Base-by-base conservation (phyloP, 768 basidiomycete species). In the Auriscalpium microsporum region DNA sequence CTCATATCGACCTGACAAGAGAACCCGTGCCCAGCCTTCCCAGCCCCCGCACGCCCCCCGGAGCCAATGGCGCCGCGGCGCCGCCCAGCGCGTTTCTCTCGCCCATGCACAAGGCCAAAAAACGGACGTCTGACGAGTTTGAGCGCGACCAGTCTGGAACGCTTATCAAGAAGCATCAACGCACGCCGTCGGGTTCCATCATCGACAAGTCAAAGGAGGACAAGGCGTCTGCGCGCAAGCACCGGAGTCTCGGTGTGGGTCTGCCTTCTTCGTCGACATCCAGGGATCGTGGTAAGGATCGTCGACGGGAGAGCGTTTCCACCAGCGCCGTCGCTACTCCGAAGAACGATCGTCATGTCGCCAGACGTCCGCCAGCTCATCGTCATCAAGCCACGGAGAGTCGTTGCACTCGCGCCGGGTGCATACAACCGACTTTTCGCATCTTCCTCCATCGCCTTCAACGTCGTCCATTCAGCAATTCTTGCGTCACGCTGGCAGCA, bases 381-480 rank as follows among this genome's bases (percentile, higher is more conserved):
- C 80, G 14, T 82, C 79, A 21, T 84, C 83, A 42, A 84, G 75
- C 65, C 76, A 75, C 53, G 74, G 70, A 56, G 82, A 84, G 53
- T 68, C 62, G 48, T 67, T 71, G 56, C 67, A 69, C 60, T 66
- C 79, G 45, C 81, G 88, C 17, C 84, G 87, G 38, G 78, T 78
- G 40, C 82, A 82, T 53, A 76, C 80, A 49, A 84, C 78, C 8
- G 92, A 94, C 68, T 93, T 90, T 69, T 91, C 93, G 1, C 90
- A 90, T 65, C 76, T 95, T 4, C 92, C 92, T 11, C 90, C 94
- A 13, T 94, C 92, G 13, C 92, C 92, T 17, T 91, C 92, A 2
- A 83, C 90, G n/a, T 84, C 88, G 6, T 89, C 89, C 6, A 92
- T 94, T 55, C 86, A 90, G 56, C 87, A 90, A 60, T 84, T 94